Percentiles rank a stretch among this genome's conserved stretches.
Evolutionary conservation across 345 rosid genomes (phyloP).

Genomic region (Rubroshorea leprosula): DNA sequence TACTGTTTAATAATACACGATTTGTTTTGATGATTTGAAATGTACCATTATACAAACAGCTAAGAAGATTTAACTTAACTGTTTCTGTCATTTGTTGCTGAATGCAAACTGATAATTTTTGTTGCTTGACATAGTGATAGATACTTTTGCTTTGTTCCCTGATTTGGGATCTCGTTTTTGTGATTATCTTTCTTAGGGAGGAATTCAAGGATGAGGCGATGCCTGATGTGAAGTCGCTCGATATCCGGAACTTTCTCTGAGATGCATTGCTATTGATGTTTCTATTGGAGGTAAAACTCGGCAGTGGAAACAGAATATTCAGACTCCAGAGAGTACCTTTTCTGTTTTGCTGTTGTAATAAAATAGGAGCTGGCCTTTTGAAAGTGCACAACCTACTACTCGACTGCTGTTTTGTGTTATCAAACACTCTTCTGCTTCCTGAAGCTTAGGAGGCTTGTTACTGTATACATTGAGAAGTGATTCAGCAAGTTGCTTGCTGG

Average conservation of each 20-base stretch:
- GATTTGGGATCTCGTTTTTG: not conserved
- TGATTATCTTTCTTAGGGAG: slow-evolving; percentile 47
- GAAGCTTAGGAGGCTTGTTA: not conserved
- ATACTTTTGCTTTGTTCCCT: not conserved
- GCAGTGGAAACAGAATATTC: slow-evolving; percentile 1
- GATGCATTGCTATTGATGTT: not conserved
- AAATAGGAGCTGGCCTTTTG: slow-evolving; percentile 12
- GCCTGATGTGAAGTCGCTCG: slow-evolving; percentile 77
- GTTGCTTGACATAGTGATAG: too few relatives aligned
- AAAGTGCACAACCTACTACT: slow-evolving; percentile 10
- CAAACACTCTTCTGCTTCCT: not conserved
- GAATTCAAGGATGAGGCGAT: slow-evolving; percentile 78
- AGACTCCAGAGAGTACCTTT: slow-evolving; percentile 10
- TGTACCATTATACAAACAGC: too few relatives aligned
- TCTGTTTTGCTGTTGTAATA: slow-evolving; percentile 21
- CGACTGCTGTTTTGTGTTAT: slow-evolving; percentile 13
- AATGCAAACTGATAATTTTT: too few relatives aligned
- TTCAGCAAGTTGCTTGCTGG: too few relatives aligned
- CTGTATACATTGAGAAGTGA: too few relatives aligned
- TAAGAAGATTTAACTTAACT: too few relatives aligned
- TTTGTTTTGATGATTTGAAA: too few relatives aligned
- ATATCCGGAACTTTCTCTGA: slow-evolving; percentile 84
- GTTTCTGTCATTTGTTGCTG: not conserved
- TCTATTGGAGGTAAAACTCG: slow-evolving; percentile 2
- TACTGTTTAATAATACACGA: too few relatives aligned